phyloP scores from a whole-genome alignment of 129 eudicot genomes.

The Glebionis coronaria region DNA sequence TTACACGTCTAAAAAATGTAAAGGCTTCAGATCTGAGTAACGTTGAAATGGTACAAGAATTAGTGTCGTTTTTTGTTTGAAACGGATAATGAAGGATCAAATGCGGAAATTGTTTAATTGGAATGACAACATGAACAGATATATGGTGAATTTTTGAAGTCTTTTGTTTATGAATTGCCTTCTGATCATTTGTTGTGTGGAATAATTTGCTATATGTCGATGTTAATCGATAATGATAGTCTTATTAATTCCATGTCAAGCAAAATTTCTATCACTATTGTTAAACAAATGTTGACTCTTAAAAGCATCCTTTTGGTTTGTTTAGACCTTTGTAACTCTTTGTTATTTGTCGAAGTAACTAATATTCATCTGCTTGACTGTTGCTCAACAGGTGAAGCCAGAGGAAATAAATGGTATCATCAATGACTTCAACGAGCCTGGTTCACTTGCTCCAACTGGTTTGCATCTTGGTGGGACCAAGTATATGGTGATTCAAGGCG shows the following conservation, averaged over 20 bases:
- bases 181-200: too few relatives aligned
- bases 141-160: too few relatives aligned
- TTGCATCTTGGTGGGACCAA: constrained; percentile 79
- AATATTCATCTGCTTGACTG: constrained; percentile 16
- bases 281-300: too few relatives aligned
- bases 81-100: neutral
- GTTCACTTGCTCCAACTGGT: constrained; percentile 90
- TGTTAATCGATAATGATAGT: too few relatives aligned
- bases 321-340: neutral
- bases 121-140: constrained; percentile 1
- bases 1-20: constrained; percentile 1
- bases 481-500: constrained; percentile 96
- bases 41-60: neutral
- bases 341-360: constrained; percentile 13
- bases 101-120: neutral
- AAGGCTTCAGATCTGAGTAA: constrained; percentile 10
- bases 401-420: constrained; percentile 69
- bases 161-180: too few relatives aligned
- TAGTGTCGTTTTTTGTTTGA: neutral
- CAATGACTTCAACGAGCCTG: constrained; percentile 74
- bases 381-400: constrained; percentile 57
- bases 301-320: neutral
- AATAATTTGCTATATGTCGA: too few relatives aligned
- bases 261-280: too few relatives aligned
- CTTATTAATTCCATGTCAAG: too few relatives aligned